A percentile compares a stretch with the other conserved stretches of the same genome.
These are phyloP conservation scores for Brettanomyces sp. DNA, from an alignment of 805 yeast species.

Conservation along the genomic window DNA sequence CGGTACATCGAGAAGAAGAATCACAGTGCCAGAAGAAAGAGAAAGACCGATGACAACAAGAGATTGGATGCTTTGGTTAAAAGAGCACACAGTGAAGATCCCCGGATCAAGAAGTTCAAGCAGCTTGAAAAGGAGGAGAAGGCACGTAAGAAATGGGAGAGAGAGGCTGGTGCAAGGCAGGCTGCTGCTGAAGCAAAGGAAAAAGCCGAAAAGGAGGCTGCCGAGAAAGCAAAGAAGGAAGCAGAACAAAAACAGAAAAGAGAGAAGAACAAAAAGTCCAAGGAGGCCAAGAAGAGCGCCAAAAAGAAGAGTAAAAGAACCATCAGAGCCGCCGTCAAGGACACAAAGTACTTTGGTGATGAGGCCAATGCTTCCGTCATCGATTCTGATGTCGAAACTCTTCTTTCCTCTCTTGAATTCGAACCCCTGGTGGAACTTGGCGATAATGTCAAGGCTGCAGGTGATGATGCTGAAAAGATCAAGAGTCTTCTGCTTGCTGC, in stretches of 20 bases:
- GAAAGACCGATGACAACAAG: conserved; percentile 94
- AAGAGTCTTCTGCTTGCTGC: conserved; percentile 51
- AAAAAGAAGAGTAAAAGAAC: conserved; percentile 70
- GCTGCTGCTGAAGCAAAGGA: conserved; percentile 89
- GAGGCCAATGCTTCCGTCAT: conserved; percentile 56
- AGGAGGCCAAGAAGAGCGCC: conserved; percentile 94
- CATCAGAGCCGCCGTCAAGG: conserved; percentile 75
- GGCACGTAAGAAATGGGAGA: conserved; percentile 94
- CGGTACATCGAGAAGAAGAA: conserved; percentile 97
- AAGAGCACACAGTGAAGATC: conserved; percentile 84
- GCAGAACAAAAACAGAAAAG: conserved; percentile 56
- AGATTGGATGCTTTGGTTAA: conserved; percentile 79
- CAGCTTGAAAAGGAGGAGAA: conserved; percentile 91
- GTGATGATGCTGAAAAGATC: conserved; percentile 38
- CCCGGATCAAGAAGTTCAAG: conserved; percentile 89
- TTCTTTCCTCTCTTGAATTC: conserved; percentile 78
- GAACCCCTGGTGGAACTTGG: conserved; percentile 69
- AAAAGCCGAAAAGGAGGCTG: conserved; percentile 82
- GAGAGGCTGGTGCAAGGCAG: conserved; percentile 93
- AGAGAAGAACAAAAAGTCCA: conserved; percentile 64
- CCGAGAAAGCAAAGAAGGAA: conserved; percentile 66
- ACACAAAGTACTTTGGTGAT: conserved; percentile 75
- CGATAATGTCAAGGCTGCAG: conserved; percentile 44
- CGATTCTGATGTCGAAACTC: conserved; percentile 70
- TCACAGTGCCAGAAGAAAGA: conserved; percentile 92